phyloP scores from a whole-genome alignment of 1,284 basidiomycete species.

The Leccinum variabile region DNA sequence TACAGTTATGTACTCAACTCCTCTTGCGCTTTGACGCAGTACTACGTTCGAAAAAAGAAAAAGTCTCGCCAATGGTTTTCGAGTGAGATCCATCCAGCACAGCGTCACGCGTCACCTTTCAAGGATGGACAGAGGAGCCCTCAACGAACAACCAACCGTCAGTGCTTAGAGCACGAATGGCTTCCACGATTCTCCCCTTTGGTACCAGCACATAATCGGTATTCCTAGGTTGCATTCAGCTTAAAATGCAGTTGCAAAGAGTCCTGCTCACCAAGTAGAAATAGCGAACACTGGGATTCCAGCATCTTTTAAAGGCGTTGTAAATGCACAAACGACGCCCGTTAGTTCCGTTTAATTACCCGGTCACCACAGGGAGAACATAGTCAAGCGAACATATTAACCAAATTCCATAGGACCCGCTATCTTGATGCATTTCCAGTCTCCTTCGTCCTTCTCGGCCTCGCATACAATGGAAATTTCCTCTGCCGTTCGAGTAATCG shows the following conservation, averaged over 20 bases:
- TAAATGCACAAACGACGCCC: constrained; percentile 58
- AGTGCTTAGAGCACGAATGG: constrained; percentile 41
- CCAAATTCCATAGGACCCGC: constrained; percentile 67
- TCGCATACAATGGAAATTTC: constrained; percentile 63
- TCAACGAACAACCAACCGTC: constrained; percentile 52
- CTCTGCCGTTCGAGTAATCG: constrained; percentile 57
- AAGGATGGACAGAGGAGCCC: constrained; percentile 3
- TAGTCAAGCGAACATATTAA: constrained; percentile 30
- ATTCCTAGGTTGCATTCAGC: constrained; percentile 43
- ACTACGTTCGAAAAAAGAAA: not conserved
- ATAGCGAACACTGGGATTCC: constrained; percentile 60
- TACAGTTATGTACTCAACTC: not conserved
- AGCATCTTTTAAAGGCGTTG: constrained; percentile 54
- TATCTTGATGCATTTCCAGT: constrained; percentile 63
- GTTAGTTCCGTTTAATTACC: constrained; percentile 46
- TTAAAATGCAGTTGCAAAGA: not conserved
- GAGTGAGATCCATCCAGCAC: no score
- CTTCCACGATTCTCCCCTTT: constrained; percentile 41
- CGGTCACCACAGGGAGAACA: constrained; percentile 3
- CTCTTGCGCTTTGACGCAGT: not conserved
- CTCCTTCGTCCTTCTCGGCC: constrained; percentile 39
- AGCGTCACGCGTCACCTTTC: no score
- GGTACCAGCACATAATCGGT: constrained; percentile 63
- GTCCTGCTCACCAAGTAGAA: constrained; percentile 61
- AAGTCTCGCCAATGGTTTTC: not conserved